Evolutionary conservation across 2,329 filamentous ascomycete genomes (phyloP).

Genomic region (Chaetomiaceae sp.): DNA sequence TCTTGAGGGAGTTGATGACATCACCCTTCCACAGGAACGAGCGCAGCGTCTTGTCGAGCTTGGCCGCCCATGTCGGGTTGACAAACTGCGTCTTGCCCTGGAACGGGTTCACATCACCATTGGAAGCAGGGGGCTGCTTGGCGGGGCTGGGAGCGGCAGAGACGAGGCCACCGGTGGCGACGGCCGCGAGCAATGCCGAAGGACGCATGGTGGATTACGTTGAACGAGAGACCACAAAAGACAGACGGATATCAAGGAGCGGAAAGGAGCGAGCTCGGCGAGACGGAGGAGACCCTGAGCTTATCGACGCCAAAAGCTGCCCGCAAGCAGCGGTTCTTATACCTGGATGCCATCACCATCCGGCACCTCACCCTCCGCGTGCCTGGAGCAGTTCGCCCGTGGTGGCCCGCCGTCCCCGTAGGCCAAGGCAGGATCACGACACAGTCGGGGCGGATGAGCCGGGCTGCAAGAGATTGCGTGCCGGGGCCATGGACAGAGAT

Average conservation of each 20-base stretch:
- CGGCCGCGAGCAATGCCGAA: slow-evolving; percentile 19
- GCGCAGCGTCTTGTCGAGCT: slow-evolving; percentile 37
- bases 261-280: not conserved
- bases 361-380: slow-evolving; percentile 5
- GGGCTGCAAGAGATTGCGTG: slow-evolving; percentile 5
- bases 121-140: not conserved
- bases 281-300: not conserved
- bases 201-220: slow-evolving; percentile 16
- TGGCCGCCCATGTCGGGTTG: slow-evolving; percentile 39
- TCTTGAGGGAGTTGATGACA: slow-evolving; percentile 34
- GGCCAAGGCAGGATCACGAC: slow-evolving; percentile 10
- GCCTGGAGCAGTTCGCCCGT: not conserved
- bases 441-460: not conserved
- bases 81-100: slow-evolving; percentile 43
- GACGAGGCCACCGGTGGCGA: slow-evolving; percentile 20
- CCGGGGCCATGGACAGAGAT: slow-evolving; percentile 11
- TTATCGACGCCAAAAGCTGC: too few relatives aligned
- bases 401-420: slow-evolving; percentile 1
- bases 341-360: not conserved
- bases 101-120: slow-evolving; percentile 39
- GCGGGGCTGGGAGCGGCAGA: slow-evolving; percentile 17
- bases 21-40: slow-evolving; percentile 36
- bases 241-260: not conserved
- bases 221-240: slow-evolving; percentile 4
- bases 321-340: not conserved